Base-by-base conservation (phyloP, 345 rosid genomes). In the Eucalyptus virginea region DNA sequence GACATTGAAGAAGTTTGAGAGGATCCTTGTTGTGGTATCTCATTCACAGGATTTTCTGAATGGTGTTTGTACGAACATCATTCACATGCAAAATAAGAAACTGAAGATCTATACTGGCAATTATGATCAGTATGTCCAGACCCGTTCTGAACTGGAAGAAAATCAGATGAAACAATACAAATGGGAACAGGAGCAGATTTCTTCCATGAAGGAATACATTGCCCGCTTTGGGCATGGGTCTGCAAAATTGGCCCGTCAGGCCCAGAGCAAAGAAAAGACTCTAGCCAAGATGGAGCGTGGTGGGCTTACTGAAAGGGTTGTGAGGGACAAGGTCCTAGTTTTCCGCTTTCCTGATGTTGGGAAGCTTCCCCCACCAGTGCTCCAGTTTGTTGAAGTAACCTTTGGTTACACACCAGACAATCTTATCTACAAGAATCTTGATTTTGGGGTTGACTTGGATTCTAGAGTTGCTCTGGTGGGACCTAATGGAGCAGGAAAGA, bases 111-210 rank as follows among this genome's bases (percentile, higher is more conserved):
- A 96, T 91, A 91, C 98, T 65, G 99, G 99, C 52, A 98, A 98
- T 90, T 98, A 90, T 81, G 99, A 98, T 90, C 99, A 98, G 93
- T 98, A 98, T 91, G 95, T 94, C 88, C 99, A 98, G 93, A 98
- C 99, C 21, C 99, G 99, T 89, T 30, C 97, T 62, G 99, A 96
- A 54, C 92, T 98, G 85, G 99, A 98, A 90, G 99, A 97, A 92
- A 98, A 98, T 92, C 99, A 98, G 93, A 98, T 98, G 99, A 98
- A 98, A 90, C 98, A 98, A 88, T 98, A 97, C 95, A 95, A 94
- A 92, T 98, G 99, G 99, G 99, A 98, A 94, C 99, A 97, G 95
- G 99, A 98, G 93, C 99, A 98, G 94, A 98, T 98, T 90, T 87
- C 99, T 88, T 91, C 94, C 62, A 98, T 98, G 99, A 98, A 98